Evolutionary conservation across 257 asterid genomes (phyloP).

Genomic region (Fraxinus americana): DNA sequence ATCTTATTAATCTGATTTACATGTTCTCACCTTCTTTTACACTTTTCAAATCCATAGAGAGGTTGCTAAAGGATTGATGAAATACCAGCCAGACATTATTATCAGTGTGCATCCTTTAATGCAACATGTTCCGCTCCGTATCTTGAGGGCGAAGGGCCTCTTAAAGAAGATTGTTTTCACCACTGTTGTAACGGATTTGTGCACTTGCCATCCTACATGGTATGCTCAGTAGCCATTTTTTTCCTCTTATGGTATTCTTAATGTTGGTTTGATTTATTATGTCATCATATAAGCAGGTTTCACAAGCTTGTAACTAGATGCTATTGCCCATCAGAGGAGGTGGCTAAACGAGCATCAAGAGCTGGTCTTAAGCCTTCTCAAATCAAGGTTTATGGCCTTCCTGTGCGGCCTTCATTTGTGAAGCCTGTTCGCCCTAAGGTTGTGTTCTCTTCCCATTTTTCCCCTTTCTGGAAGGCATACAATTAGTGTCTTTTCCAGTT

Average conservation of each 20-base stretch:
- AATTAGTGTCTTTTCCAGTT: background rate
- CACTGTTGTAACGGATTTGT: conserved; percentile 87
- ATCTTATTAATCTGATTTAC: background rate
- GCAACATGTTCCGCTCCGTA: conserved; percentile 98
- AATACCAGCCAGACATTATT: conserved; percentile 92
- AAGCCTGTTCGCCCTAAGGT: conserved; percentile 89
- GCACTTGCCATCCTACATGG: conserved; percentile 99
- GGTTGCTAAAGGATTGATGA: conserved; percentile 95
- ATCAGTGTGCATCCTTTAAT: conserved; percentile 97
- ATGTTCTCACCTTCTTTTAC: conserved; percentile 24
- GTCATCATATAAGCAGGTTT: conserved; percentile 61
- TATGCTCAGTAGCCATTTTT: conserved; percentile 32
- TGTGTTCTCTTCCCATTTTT: conserved; percentile 7
- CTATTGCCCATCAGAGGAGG: conserved; percentile 96
- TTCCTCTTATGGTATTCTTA: conserved; percentile 15
- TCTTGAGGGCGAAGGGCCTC: conserved; percentile 88
- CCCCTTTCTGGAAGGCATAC: background rate
- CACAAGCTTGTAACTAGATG: conserved; percentile 99
- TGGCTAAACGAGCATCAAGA: conserved; percentile 89
- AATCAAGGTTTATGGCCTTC: conserved; percentile 91
- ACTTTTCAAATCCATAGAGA: conserved; percentile 54
- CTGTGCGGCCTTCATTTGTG: conserved; percentile 95
- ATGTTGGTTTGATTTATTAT: conserved; percentile 25
- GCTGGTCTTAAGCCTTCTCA: conserved; percentile 87
- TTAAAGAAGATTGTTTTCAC: conserved; percentile 92